Evolutionary conservation across 2,329 filamentous ascomycete genomes (phyloP), one percentile per base, ranked within the genome.

Genomic region (Coniosporium tulheliwenetii): DNA sequence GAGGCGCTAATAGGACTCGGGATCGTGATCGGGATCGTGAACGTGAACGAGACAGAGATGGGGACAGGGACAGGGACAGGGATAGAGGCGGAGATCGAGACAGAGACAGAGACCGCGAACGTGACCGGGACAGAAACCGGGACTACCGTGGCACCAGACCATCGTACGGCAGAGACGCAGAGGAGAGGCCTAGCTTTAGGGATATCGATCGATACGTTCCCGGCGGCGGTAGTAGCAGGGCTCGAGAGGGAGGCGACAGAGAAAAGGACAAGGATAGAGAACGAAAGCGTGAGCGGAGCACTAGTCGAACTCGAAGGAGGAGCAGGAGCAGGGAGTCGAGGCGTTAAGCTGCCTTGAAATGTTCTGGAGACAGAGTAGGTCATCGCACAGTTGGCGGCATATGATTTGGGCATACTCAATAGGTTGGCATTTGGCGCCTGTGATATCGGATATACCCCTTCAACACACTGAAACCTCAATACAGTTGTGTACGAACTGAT

Each of bases 141-240:
- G 48, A 48, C 10, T 41, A 40, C 19, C 41, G 51, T 7, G 50
- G 19, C 52, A 14, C 46, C 52, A 5, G 53, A 57, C 1, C 46
- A 50, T 9, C 48, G 52, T 26, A 26, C 19, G 19, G 19, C 1
- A 46, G 49, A 8, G 48, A 51, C 29, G 44, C 53, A 34, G 51
- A 52, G 13, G 48, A 53, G 26, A 51, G 50, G 36, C 44, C 50
- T 3, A 55, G 52, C 40, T 50, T 50, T 26, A 48, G 44, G 14
- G 56, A 57, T 5, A 61, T 62, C 36, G 60, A 63, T 48, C 52
- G 60, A 5, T 62, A 62, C 42, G 52, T 62, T 5, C 60, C 60
- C 36, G 55, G 59, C 19, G 54, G 57, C 26, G 45, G 48, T 39
- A 35, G 42, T 26, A 26, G 19, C 19, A 14, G 33, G 26, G 16